Conservation (phyloP, 2,329 filamentous ascomycete genomes). For the Akanthomyces lecanii region DNA sequence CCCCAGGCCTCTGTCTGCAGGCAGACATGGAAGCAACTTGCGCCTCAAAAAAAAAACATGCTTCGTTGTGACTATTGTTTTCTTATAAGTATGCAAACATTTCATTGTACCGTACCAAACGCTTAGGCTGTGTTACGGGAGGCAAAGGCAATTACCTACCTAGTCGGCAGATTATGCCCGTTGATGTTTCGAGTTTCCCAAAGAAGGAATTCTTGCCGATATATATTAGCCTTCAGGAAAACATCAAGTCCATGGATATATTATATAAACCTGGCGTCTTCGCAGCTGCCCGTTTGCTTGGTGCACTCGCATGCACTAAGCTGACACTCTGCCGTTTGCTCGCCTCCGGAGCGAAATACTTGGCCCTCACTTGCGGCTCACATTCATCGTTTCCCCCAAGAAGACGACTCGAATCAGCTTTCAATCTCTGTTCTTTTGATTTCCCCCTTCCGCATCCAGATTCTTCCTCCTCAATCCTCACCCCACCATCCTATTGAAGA, state of each 20-base stretch:
- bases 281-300: background rate
- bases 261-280: background rate
- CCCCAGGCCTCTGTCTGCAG: background rate
- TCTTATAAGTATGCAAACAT: background rate
- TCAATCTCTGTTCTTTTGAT: no score
- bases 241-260: background rate
- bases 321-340: constrained; percentile 6
- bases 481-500: background rate
- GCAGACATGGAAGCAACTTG: background rate
- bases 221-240: no score
- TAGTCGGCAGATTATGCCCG: background rate
- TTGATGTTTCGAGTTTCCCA: constrained; percentile 4
- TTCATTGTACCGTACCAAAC: background rate
- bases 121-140: background rate
- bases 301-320: background rate
- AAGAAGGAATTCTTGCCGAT: background rate
- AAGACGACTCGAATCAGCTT: background rate
- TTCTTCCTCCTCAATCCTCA: background rate
- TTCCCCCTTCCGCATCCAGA: background rate
- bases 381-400: background rate
- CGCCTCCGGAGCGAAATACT: background rate
- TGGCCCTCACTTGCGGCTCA: constrained; percentile 5
- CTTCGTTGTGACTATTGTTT: background rate
- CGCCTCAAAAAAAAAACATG: background rate
- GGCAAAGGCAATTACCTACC: background rate